Base-by-base conservation (phyloP, 371 early-diverging fungal genomes). In the Mortierella sp. region DNA sequence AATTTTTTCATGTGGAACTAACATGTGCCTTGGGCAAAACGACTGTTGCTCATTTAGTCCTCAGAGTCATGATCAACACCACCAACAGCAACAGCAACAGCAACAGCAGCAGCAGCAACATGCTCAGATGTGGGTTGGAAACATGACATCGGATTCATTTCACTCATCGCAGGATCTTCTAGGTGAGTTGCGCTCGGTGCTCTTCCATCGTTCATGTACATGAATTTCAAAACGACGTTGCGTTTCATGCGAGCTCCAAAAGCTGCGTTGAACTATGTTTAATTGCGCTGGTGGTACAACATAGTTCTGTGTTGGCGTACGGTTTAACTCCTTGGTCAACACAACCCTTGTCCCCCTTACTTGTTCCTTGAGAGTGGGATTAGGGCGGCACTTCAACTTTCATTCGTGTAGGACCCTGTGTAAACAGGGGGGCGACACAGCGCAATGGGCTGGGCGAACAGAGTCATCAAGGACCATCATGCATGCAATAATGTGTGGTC, bases 111-210 rank as follows among this genome's bases (percentile, higher is more conserved):
- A 34, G 28, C 65, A 64, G 46, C 60, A 60, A 16, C 65, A 71
- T 12, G 31, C 64, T 0, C 61, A 53, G 2, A 46, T 65, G 47
- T 71, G 71, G 71, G 58, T 71, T 3, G 59, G 50, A 19, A 53
- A 50, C 41, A 59, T 60, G 48, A 51, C 71, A 9, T 59, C 70
- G 12, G 64, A 57, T 21, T 45, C 64, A 23, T 61, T 59, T 49
- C 60, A 58, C 27, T 49, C 59, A 39, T 43, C 59, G 39, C 59
- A 58, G 46, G 59, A 61, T n/a, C 53, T 71, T 43, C 34, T 61
- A 18, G 72, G 72, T 66, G 61, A 49, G 65, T 28, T 60, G 41
- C 28, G 34, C 41, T 14, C 56, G 5, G n/a, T 34, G 7, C 34
- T 31, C 21, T 47, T 26, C 27, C 30, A 48, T 12, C 14, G 13